These are phyloP conservation scores for Prunus mume DNA, from an alignment of 306 rosid genomes.

Conservation along the genomic window DNA sequence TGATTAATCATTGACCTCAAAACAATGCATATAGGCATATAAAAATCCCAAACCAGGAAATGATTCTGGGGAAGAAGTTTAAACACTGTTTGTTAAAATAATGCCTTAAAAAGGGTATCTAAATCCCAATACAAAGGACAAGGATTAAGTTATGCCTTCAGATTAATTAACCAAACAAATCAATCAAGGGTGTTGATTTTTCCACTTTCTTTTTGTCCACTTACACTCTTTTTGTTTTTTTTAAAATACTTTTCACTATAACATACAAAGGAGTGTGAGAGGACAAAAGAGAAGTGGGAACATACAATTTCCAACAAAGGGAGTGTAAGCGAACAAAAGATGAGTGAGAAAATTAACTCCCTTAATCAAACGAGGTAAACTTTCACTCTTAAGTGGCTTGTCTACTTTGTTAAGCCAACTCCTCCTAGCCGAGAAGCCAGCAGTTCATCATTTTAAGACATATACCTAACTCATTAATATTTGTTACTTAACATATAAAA, in stretches of 20 bases:
- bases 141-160: neutral
- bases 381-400: neutral
- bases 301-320: too few relatives aligned
- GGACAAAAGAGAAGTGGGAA: too few relatives aligned
- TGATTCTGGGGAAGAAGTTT: slow-evolving; percentile 5
- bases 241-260: too few relatives aligned
- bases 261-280: too few relatives aligned
- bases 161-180: neutral
- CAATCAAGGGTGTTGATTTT: neutral
- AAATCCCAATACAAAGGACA: slow-evolving; percentile 3
- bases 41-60: slow-evolving; percentile 14
- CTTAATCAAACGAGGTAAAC: neutral
- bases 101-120: neutral
- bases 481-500: neutral
- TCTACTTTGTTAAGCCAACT: neutral
- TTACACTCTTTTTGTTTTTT: too few relatives aligned
- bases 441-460: neutral
- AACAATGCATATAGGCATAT: slow-evolving; percentile 12
- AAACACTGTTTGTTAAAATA: slow-evolving; percentile 2
- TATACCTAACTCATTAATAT: neutral
- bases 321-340: too few relatives aligned
- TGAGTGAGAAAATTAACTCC: too few relatives aligned
- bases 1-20: slow-evolving; percentile 56
- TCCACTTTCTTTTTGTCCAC: too few relatives aligned
- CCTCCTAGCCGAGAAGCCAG: neutral